These are phyloP conservation scores for Spathaspora passalidarum DNA, from an alignment of 805 yeast species.

Conservation along the genomic window DNA sequence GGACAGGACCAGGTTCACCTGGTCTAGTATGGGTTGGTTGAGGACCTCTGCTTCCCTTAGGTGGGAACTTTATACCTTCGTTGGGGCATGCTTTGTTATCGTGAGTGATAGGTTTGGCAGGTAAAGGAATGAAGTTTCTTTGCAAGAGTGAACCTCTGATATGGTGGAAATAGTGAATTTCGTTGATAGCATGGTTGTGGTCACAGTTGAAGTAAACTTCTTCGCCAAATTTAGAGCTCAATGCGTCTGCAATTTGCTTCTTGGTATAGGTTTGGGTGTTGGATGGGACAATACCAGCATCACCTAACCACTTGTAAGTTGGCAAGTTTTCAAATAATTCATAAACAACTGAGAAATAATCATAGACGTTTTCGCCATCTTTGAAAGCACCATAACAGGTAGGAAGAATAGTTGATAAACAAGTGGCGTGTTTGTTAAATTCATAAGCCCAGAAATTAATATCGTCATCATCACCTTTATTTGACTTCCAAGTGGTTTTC, in stretches of 20 bases:
- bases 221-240: slow-evolving; percentile 49
- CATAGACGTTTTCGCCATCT: slow-evolving; percentile 45
- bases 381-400: slow-evolving; percentile 53
- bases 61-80: slow-evolving; percentile 58
- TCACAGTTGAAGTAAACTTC: slow-evolving; percentile 64
- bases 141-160: slow-evolving; percentile 68
- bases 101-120: slow-evolving; percentile 28
- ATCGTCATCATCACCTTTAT: slow-evolving; percentile 53
- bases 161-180: slow-evolving; percentile 79
- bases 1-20: slow-evolving; percentile 15
- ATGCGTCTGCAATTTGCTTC: slow-evolving; percentile 50
- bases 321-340: slow-evolving; percentile 37
- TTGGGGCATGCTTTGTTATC: slow-evolving; percentile 56
- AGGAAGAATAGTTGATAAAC: slow-evolving; percentile 77
- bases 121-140: slow-evolving; percentile 61
- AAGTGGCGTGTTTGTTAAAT: slow-evolving; percentile 91
- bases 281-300: slow-evolving; percentile 71
- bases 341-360: slow-evolving; percentile 42
- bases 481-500: slow-evolving; percentile 69
- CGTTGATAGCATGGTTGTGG: slow-evolving; percentile 41
- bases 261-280: slow-evolving; percentile 53
- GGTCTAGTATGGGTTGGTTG: slow-evolving; percentile 9
- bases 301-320: slow-evolving; percentile 63
- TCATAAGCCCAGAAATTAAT: slow-evolving; percentile 83
- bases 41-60: slow-evolving; percentile 43